Percentiles rank a stretch among this genome's conserved stretches.
phyloP scores from a whole-genome alignment of 2,329 filamentous ascomycete genomes.

The Phyllosticta citrichinensis region DNA sequence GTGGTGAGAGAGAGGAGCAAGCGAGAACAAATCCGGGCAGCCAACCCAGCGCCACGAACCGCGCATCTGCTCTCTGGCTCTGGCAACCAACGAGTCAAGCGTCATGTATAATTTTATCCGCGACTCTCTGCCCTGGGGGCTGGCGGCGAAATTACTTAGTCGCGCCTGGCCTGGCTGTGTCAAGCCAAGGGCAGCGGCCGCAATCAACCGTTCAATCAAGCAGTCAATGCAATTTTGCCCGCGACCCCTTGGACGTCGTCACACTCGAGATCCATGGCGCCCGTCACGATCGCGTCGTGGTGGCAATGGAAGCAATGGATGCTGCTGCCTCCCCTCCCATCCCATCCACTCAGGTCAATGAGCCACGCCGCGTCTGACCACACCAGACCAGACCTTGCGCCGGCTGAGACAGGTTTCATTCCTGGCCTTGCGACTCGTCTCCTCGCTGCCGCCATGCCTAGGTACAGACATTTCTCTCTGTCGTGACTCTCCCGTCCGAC shows the following conservation, averaged over 20 bases:
- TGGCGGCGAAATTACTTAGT: neutral
- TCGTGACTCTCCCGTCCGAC: no score
- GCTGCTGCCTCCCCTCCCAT: neutral
- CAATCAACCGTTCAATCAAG: no score
- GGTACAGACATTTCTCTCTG: no score
- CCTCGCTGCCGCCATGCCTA: no score
- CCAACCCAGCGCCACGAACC: neutral
- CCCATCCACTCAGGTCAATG: no score
- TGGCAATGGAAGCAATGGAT: neutral
- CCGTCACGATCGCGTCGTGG: neutral
- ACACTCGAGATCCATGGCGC: neutral
- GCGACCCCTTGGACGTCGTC: neutral
- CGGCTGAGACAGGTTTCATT: neutral
- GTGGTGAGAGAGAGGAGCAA: neutral
- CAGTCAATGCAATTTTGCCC: no score
- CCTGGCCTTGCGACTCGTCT: neutral
- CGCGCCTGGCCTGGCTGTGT: neutral
- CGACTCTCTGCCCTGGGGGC: neutral
- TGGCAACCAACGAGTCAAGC: neutral
- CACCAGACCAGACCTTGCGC: neutral
- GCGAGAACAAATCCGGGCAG: neutral
- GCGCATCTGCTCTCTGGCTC: no score
- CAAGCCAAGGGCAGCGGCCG: neutral
- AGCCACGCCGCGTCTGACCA: neutral
- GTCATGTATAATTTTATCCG: neutral